Conservation (phyloP, 2,329 filamentous ascomycete genomes). For the Ustilaginoidea virens region DNA sequence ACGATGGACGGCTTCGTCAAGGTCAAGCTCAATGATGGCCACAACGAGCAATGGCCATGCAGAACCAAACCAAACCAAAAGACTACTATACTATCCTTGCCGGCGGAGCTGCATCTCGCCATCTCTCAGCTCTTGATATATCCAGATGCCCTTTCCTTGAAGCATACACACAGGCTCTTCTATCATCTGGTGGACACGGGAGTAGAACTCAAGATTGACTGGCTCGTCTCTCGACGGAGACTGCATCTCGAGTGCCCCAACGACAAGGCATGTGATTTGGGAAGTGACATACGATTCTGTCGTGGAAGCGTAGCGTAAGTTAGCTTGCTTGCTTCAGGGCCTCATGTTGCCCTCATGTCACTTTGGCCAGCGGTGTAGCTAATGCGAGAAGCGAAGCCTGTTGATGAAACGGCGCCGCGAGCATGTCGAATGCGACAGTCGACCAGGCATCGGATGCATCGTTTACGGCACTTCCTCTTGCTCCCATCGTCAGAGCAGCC, state of each 20-base stretch:
- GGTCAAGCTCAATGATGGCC: too few species aligned
- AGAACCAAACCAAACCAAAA: too few species aligned
- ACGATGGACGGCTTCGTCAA: too few species aligned
- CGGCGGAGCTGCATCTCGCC: constrained; percentile 50
- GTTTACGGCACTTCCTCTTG: constrained; percentile 35
- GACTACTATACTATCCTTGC: constrained; percentile 23
- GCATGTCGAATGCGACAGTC: constrained; percentile 44
- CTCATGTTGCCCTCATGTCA: not conserved
- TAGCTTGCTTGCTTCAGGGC: not conserved
- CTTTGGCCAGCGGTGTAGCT: not conserved
- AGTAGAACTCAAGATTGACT: constrained; percentile 49
- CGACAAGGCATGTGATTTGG: constrained; percentile 37
- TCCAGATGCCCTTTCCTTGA: constrained; percentile 55
- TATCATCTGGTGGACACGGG: constrained; percentile 50
- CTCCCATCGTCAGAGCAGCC: constrained; percentile 27
- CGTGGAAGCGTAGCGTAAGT: constrained; percentile 41
- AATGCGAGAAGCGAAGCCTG: constrained; percentile 20
- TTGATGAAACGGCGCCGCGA: constrained; percentile 44
- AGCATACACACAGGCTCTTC: constrained; percentile 50
- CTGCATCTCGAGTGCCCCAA: constrained; percentile 52
- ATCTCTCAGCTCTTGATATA: constrained; percentile 48
- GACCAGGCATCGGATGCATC: constrained; percentile 39
- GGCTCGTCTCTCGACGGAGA: constrained; percentile 48
- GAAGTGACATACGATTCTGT: constrained; percentile 45
- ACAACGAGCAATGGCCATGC: too few species aligned